Base-by-base conservation (phyloP, 2,329 filamentous ascomycete species). In the Fusarium nelsonii region DNA sequence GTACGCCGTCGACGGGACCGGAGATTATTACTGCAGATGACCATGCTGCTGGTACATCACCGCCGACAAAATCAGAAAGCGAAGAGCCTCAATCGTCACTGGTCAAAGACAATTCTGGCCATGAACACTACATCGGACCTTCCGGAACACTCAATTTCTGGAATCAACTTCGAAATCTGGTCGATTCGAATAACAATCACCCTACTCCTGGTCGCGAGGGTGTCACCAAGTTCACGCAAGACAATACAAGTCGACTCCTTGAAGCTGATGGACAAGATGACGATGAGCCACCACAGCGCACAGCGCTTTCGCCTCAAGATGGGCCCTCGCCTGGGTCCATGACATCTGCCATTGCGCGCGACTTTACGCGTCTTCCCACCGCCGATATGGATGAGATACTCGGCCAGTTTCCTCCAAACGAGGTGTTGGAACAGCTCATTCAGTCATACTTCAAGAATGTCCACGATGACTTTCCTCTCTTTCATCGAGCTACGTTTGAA, bases 71-170 rank as follows among this genome's bases (percentile, higher is more conserved):
- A 37, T 49, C 65, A 2, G 53, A 57, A 18, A 66, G 57, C 10
- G 70, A 74, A 12, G 73, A 73, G 30, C 65, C 71, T 8, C 66
- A 70, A 14, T 53, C 73, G 0, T 74, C 70, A 7, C 63, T 79
- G 7, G 75, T 79, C 8, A 72, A 72, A 12, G 79, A 80, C 28
- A 75, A 76, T 2, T 72, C 76, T 14, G 79, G 79, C 0, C 76
- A 76, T 41, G 74, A 77, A 59, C 78, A 81, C 51, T 81, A 79
- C 41, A 79, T 80, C 28, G 78, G 79, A 1, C 78, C 78, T 5
- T 80, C 78, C 1, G 78, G 79, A 3, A 79, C 76, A 3, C 73
- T 80, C 15, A 75, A 77, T 56, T 81, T 81, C 48, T 69, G 78
- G 45, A 77, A 75, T 3, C 74, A 80, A 53, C 72, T 81, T 2